Conservation (phyloP, 2,329 filamentous ascomycete genomes). For the Penicillium sp. region DNA sequence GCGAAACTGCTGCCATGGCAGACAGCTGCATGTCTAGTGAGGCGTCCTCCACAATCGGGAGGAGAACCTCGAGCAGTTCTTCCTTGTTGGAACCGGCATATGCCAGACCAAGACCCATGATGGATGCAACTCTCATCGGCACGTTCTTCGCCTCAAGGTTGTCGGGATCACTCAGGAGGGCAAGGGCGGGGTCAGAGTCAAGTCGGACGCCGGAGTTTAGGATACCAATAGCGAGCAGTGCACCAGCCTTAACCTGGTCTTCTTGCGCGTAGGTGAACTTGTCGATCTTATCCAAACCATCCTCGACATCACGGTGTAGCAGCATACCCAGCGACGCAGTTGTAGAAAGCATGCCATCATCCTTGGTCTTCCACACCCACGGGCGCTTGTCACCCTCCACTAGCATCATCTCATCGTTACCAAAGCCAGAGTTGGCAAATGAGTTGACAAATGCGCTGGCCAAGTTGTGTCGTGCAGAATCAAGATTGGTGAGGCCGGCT, state of each 20-base stretch:
- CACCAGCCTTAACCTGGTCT: constrained; percentile 78
- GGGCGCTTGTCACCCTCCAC: constrained; percentile 77
- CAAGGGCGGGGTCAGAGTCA: constrained; percentile 82
- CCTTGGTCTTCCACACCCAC: constrained; percentile 99
- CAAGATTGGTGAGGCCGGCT: constrained; percentile 83
- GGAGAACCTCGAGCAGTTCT: constrained; percentile 70
- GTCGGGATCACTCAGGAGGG: constrained; percentile 69
- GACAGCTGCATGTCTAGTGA: constrained; percentile 87
- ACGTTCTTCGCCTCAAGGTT: constrained; percentile 71
- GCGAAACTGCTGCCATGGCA: constrained; percentile 85
- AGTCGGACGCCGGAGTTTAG: constrained; percentile 86
- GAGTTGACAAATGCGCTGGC: constrained; percentile 94
- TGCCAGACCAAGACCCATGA: constrained; percentile 91
- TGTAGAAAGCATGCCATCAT: constrained; percentile 93
- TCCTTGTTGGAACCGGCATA: constrained; percentile 93
- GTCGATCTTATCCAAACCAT: constrained; percentile 85
- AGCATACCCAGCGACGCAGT: constrained; percentile 88
- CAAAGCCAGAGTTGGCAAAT: constrained; percentile 91
- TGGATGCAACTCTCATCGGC: constrained; percentile 68
- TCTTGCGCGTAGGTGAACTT: constrained; percentile 82
- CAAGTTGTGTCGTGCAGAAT: constrained; percentile 90
- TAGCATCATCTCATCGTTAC: constrained; percentile 96
- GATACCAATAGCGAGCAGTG: constrained; percentile 86
- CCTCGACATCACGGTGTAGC: constrained; percentile 86
- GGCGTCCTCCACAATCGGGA: constrained; percentile 80